phyloP scores from a whole-genome alignment of 495 filamentous ascomycete species.

The Podospora fimiseda region DNA sequence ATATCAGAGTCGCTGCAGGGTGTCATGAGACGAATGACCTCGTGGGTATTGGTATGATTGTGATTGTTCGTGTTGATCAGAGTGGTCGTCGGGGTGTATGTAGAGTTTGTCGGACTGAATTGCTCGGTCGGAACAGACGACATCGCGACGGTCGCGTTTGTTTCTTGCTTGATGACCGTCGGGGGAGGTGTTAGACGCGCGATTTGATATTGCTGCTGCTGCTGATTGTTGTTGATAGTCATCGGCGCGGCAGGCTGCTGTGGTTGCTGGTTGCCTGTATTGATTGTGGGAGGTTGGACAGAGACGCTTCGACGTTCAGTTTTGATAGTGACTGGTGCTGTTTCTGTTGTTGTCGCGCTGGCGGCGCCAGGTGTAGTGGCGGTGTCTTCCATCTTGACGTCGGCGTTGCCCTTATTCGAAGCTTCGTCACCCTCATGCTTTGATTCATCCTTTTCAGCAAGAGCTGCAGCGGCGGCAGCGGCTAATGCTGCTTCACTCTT shows the following conservation, averaged over 20 bases:
- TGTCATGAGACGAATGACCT: slow-evolving; percentile 33
- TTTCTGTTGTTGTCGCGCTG: slow-evolving; percentile 2
- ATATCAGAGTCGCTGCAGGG: slow-evolving; percentile 40
- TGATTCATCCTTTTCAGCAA: neutral
- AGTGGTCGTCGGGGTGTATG: too few relatives aligned
- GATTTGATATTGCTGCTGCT: too few relatives aligned
- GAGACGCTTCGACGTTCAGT: slow-evolving; percentile 4
- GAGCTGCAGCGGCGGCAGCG: slow-evolving; percentile 1
- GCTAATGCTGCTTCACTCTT: slow-evolving; percentile 23
- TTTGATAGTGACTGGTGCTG: too few relatives aligned
- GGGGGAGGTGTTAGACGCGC: too few relatives aligned
- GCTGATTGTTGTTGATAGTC: too few relatives aligned
- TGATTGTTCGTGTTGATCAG: slow-evolving; percentile 17
- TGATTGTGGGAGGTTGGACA: neutral
- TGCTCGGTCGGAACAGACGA: too few relatives aligned
- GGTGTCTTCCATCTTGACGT: slow-evolving; percentile 25
- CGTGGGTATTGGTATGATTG: slow-evolving; percentile 14
- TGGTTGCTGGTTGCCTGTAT: neutral
- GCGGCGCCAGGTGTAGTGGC: slow-evolving; percentile 22
- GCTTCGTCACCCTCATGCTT: neutral
- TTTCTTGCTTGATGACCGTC: too few relatives aligned
- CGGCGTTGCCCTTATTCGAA: slow-evolving; percentile 1
- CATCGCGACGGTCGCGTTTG: too few relatives aligned
- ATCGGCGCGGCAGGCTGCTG: slow-evolving; percentile 10
- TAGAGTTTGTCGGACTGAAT: too few relatives aligned